Percentiles rank a stretch among this genome's conserved stretches.
These are phyloP conservation scores for Entamoeba moshkovskii DNA, from an alignment of 208 protist genomes.

Conservation along the genomic window DNA sequence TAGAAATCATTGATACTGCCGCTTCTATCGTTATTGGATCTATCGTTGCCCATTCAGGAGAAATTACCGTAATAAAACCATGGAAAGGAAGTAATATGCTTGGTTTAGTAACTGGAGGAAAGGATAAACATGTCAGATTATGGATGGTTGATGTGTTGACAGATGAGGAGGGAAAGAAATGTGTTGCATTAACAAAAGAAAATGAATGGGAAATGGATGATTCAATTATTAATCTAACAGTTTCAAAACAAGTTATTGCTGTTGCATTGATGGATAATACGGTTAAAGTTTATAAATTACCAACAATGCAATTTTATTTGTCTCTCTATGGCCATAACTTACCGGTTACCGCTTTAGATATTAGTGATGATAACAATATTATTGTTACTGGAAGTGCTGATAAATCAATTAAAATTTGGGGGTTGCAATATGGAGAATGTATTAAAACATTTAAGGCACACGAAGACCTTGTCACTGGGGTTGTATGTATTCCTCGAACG, in stretches of 20 bases:
- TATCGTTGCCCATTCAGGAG: neutral
- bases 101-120: neutral
- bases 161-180: neutral
- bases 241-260: slow-evolving; percentile 63
- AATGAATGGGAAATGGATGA: slow-evolving; percentile 74
- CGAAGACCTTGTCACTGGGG: slow-evolving; percentile 74
- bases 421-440: slow-evolving; percentile 67
- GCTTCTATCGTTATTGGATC: neutral
- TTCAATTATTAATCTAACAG: slow-evolving; percentile 62
- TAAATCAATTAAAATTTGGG: slow-evolving; percentile 95
- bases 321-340: slow-evolving; percentile 92
- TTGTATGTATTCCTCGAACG: slow-evolving; percentile 78
- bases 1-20: neutral
- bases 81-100: neutral
- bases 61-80: neutral
- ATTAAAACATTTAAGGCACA: slow-evolving; percentile 80
- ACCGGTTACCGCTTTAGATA: slow-evolving; percentile 70
- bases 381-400: slow-evolving; percentile 79
- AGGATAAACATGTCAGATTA: slow-evolving; percentile 42
- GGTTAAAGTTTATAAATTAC: slow-evolving; percentile 82
- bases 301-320: slow-evolving; percentile 87
- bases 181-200: slow-evolving; percentile 19
- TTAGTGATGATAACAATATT: slow-evolving; percentile 66
- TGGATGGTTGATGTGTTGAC: slow-evolving; percentile 54
- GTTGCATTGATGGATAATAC: slow-evolving; percentile 83